phyloP scores from a whole-genome alignment of 208 protist genomes.

The Phytomonas francai region DNA sequence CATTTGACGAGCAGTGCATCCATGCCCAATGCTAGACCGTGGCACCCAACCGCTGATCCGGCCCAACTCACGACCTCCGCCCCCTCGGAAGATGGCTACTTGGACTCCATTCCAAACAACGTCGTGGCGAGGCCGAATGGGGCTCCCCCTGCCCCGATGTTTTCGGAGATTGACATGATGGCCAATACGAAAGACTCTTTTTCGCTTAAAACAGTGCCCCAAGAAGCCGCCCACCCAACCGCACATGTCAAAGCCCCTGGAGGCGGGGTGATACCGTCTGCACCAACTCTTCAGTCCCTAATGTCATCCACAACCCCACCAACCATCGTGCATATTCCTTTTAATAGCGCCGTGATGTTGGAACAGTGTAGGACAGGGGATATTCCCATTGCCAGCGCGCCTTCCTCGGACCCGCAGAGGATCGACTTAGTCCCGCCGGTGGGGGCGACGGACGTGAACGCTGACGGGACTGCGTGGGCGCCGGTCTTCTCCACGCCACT shows the following conservation, averaged over 20 bases:
- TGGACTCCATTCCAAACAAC: not conserved
- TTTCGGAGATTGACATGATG: not conserved
- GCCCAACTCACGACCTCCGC: not conserved
- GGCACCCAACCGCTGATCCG: not conserved
- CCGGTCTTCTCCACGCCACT: not conserved
- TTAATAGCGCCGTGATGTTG: not conserved
- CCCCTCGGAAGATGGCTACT: not conserved
- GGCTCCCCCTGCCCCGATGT: not conserved
- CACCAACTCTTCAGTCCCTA: constrained; percentile 10
- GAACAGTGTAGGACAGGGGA: not conserved
- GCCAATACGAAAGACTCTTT: not conserved
- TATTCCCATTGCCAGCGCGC: not conserved
- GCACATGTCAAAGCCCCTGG: not conserved
- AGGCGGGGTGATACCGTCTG: no score
- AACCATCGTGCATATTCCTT: constrained; percentile 24
- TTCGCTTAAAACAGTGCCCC: not conserved
- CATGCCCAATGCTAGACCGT: not conserved
- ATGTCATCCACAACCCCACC: constrained; percentile 14
- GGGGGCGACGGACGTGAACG: not conserved
- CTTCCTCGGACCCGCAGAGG: not conserved
- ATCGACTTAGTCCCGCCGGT: not conserved
- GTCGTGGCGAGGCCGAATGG: not conserved
- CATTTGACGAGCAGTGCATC: not conserved
- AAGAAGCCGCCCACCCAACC: not conserved
- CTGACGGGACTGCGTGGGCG: not conserved